A percentile compares a stretch with the other conserved stretches of the same genome.
Evolutionary conservation across 1,139 yeast genomes (phyloP).

Genomic region (Candida sp.): DNA sequence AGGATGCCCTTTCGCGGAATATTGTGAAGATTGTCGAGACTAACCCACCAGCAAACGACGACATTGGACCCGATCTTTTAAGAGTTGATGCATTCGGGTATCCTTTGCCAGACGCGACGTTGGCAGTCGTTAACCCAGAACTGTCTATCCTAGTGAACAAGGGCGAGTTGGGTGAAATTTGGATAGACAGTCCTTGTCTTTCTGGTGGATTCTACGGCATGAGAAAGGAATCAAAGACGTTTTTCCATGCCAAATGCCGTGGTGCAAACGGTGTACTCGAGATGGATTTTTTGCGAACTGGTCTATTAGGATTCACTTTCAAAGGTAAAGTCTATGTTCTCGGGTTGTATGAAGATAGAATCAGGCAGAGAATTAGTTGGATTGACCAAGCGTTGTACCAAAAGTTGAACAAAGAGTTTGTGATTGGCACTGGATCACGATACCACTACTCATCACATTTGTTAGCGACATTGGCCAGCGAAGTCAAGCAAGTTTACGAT

Average conservation of each 20-base stretch:
- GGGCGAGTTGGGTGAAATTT: constrained; percentile 93
- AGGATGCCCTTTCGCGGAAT: constrained; percentile 80
- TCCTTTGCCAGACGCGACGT: constrained; percentile 92
- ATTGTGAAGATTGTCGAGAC: constrained; percentile 72
- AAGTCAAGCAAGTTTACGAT: constrained; percentile 84
- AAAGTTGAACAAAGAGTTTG: constrained; percentile 33
- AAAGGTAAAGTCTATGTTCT: constrained; percentile 88
- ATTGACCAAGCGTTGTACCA: constrained; percentile 51
- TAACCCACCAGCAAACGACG: constrained; percentile 59
- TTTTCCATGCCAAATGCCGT: constrained; percentile 82
- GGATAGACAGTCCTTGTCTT: constrained; percentile 92
- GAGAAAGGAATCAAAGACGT: constrained; percentile 66
- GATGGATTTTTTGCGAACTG: constrained; percentile 87
- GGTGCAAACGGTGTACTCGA: constrained; percentile 72
- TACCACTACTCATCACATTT: constrained; percentile 90
- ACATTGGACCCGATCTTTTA: constrained; percentile 52
- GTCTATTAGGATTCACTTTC: constrained; percentile 84
- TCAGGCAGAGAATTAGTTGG: constrained; percentile 77
- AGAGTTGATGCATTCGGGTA: constrained; percentile 93
- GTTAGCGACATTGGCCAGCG: constrained; percentile 78
- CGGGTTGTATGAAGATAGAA: constrained; percentile 91
- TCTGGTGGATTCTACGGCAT: constrained; percentile 91
- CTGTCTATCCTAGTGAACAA: constrained; percentile 67
- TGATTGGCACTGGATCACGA: constrained; percentile 46
- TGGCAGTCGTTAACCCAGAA: constrained; percentile 96